phyloP scores from a whole-genome alignment of 2,329 filamentous ascomycete genomes.

The Pseudocercospora macadamiae region DNA sequence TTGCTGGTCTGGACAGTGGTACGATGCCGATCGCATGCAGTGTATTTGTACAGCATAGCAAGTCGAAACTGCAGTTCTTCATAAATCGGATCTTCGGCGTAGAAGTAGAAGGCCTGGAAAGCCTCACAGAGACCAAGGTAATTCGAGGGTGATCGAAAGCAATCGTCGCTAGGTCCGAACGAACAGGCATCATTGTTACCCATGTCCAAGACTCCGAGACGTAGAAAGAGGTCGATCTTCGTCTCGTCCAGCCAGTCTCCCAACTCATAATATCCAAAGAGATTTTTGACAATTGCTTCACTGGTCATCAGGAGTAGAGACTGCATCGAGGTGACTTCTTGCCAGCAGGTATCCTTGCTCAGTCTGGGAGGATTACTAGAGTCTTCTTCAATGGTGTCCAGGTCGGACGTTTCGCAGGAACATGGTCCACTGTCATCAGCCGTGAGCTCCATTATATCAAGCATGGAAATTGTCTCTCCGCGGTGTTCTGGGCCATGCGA shows the following conservation, averaged over 20 bases:
- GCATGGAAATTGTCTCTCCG: neutral
- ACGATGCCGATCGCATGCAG: neutral
- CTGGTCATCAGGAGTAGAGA: slow-evolving; percentile 2
- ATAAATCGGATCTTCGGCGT: slow-evolving; percentile 5
- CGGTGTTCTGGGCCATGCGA: neutral
- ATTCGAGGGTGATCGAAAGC: slow-evolving; percentile 2
- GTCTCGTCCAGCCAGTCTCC: neutral
- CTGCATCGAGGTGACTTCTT: slow-evolving; percentile 5
- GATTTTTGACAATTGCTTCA: neutral
- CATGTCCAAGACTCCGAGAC: neutral
- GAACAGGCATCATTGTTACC: neutral
- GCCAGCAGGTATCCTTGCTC: neutral
- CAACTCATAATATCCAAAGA: slow-evolving; percentile 2
- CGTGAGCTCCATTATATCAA: neutral
- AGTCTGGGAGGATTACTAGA: neutral
- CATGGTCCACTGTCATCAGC: neutral
- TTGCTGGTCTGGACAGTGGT: neutral
- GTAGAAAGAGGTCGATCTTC: slow-evolving; percentile 5
- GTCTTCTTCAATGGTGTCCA: no score
- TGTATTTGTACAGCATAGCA: neutral
- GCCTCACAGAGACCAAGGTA: neutral
- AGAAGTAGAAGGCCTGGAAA: slow-evolving; percentile 2
- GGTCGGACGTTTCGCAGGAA: neutral
- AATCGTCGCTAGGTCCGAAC: neutral
- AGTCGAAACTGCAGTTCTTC: neutral